Base-by-base conservation (phyloP, 108 stramenopile genomes). In the Nannochloropsis gaditana region DNA sequence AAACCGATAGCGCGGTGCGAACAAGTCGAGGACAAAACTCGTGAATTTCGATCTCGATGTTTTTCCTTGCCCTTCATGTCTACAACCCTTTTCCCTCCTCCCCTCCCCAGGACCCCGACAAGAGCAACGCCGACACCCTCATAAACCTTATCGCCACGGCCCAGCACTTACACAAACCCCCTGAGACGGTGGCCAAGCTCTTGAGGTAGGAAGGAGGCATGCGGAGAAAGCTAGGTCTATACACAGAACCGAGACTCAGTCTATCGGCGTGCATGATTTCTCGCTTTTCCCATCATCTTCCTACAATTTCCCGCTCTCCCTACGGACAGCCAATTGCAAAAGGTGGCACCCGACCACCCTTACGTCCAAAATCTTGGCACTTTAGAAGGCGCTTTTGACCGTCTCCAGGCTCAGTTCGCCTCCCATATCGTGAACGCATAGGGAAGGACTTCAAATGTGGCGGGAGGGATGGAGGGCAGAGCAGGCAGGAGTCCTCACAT, bases 121-220 rank as follows among this genome's bases (percentile, higher is more conserved):
- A 85, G 19, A 89, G 89, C 80, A 91, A 94, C 86, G 88, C 93
- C 9, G 97, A 99, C 86, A 93, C 96, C 17, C 87, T 99, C 85
- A 91, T 96, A 82, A 99, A 99, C 87, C 83, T 96, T 82, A 92
- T 97, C 82, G 93, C 94, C 43, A 94, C 93, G 87, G 91, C 83
- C 79, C 93, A 95, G 81, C 94, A 97, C 81, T 88, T 95, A 88
- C 93, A 92, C 88, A 94, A 90, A 91, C 93, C 84, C 84, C 90
- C 9, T 82, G 90, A 82, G 59, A 73, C 59, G 59, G 59, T 73
- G 59, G 59, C 59, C 5, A 73, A 73, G 59, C 59, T 73, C 3
- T 73, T 73, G 8, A 73, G 59, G 59, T 73, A 73, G 59, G 8
- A 0, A 81, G 41, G 21, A 5, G 41, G 80, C 19, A 73, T 19